A percentile compares a stretch with the other conserved stretches of the same genome.
Conservation (phyloP, 192 early-diverging fungal species). For the Gaertneriomyces sp. region DNA sequence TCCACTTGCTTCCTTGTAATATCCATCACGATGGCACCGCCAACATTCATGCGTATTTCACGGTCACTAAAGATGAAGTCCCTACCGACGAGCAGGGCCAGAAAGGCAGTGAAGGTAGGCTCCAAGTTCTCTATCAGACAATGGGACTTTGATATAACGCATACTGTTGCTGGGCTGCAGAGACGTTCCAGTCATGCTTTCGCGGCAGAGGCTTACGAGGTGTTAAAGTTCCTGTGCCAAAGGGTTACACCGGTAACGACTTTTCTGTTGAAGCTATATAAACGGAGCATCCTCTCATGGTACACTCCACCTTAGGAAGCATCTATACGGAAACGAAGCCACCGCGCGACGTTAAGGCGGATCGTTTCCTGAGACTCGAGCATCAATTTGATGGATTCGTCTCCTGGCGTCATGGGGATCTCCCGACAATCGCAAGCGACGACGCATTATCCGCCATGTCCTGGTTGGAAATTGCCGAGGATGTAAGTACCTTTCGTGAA, state of each 20-base stretch:
- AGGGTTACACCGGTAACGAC: neutral
- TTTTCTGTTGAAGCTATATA: neutral
- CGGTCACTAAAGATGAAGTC: neutral
- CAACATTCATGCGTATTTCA: neutral
- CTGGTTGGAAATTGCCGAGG: constrained; percentile 3
- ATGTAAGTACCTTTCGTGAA: neutral
- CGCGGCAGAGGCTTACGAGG: constrained; percentile 3
- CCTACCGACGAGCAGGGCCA: neutral
- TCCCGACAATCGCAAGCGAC: neutral
- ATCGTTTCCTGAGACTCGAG: neutral
- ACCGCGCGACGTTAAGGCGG: neutral
- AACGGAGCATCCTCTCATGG: neutral
- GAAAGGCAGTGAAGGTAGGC: neutral
- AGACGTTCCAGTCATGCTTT: neutral
- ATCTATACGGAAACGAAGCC: neutral
- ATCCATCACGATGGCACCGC: constrained; percentile 2
- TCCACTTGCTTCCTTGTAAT: neutral
- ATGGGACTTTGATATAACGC: neutral
- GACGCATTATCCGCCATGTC: neutral
- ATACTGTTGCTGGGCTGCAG: neutral
- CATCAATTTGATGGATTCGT: neutral
- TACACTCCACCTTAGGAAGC: neutral
- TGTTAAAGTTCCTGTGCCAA: neutral
- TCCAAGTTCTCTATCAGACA: neutral
- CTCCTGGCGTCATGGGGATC: neutral